Evolutionary conservation across 257 asterid species (phyloP), one percentile per base, ranked within the genome.

Genomic region (Solanum etuberosum): DNA sequence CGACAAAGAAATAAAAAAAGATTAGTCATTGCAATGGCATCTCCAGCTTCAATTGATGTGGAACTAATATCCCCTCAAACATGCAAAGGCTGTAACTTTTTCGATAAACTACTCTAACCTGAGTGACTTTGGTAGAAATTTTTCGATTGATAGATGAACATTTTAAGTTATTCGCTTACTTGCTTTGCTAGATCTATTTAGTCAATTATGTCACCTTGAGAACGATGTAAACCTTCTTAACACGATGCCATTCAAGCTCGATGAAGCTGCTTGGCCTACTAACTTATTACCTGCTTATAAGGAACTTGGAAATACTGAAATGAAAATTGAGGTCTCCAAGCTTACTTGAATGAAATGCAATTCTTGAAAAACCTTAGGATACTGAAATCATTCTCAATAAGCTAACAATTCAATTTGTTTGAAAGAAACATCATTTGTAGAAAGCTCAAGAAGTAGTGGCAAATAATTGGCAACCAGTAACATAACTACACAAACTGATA

Each of bases 221-320:
- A 93, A 90, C 70, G 98, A 98, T 20, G 94, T 93, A 83, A 61
- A 89, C n/a, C 91, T 96, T 46, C 93, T 94, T 12, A 85, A 86
- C 25, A 87, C 93, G 4, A 93, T 94, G 95, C 96, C 98, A 59
- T 95, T 93, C 86, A 72, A 88, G 74, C 98, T 95, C 2, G 97
- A 96, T 85, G 96, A 93, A 88, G 98, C 96, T 80, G 94, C 89
- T 13, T 96, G 98, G 98, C 95, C 95, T 65, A 86, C 98, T 59
- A 59, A 23, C 83, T 27, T 96, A 13, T 82, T 94, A 23, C 91
- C 95, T 23, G 90, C 96, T 42, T 94, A 96, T 61, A 85, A 90
- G 86, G 92, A 88, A 77, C 92, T 84, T 51, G 91, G 92, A 42
- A 90, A 91, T 65, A 86, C 40, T 80, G 80, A 93, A 84, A 87